phyloP scores from a whole-genome alignment of 305 asterid genomes.

The Solanum hybrid region DNA sequence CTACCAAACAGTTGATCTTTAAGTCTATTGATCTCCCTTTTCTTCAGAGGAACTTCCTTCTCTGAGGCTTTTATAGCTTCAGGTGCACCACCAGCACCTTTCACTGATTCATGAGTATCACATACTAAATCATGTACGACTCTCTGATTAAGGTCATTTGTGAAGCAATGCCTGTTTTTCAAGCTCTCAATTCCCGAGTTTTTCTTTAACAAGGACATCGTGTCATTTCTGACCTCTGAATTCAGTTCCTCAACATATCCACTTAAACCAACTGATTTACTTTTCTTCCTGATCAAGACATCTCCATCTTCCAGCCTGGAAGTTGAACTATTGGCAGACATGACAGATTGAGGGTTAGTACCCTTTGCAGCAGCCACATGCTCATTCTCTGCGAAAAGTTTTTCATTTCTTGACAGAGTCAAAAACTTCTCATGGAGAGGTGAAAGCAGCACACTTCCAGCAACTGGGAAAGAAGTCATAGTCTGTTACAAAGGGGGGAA shows the following conservation, averaged over 20 bases:
- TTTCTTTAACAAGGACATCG: conserved; percentile 15
- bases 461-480: conserved; percentile 51
- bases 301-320: conserved; percentile 27
- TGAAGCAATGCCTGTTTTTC: conserved; percentile 23
- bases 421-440: conserved; percentile 64
- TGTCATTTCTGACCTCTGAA: conserved; percentile 23
- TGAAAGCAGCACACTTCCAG: conserved; percentile 48
- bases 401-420: conserved; percentile 35
- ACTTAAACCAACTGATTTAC: conserved; percentile 27
- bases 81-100: conserved; percentile 16
- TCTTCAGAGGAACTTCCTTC: conserved; percentile 26
- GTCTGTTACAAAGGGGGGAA: conserved; percentile 38
- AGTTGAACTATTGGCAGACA: conserved; percentile 22
- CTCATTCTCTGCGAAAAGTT: conserved; percentile 18
- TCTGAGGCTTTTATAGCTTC: conserved; percentile 21
- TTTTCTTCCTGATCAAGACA: conserved; percentile 24
- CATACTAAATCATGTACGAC: conserved; percentile 21
- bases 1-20: conserved; percentile 29
- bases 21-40: conserved; percentile 27
- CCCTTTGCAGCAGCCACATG: conserved; percentile 28
- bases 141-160: conserved; percentile 22
- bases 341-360: conserved; percentile 17
- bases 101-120: conserved; percentile 15
- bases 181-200: conserved; percentile 24
- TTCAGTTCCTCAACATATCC: conserved; percentile 26